These are phyloP conservation scores for Kuraishia floccosa DNA, from an alignment of 805 yeast genomes.

Conservation along the genomic window DNA sequence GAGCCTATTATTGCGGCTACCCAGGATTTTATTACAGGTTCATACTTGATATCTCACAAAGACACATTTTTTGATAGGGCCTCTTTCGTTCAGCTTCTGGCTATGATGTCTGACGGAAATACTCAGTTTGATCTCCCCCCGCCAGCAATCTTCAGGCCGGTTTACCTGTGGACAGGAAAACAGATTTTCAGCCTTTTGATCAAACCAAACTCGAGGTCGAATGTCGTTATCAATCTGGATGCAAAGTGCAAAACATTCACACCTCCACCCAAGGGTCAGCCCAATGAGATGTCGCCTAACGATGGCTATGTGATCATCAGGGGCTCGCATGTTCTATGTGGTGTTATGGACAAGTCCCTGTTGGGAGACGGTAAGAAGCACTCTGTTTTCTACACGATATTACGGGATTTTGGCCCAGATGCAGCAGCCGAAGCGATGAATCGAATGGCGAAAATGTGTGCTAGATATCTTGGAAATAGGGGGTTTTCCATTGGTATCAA, in stretches of 20 bases:
- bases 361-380: slow-evolving; percentile 98
- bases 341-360: slow-evolving; percentile 94
- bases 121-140: slow-evolving; percentile 89
- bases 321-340: slow-evolving; percentile 80
- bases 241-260: slow-evolving; percentile 86
- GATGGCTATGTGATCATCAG: slow-evolving; percentile 90
- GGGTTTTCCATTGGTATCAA: slow-evolving; percentile 97
- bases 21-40: slow-evolving; percentile 97
- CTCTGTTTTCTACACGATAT: slow-evolving; percentile 88
- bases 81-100: slow-evolving; percentile 64
- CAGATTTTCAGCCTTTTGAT: slow-evolving; percentile 86
- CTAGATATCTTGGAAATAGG: slow-evolving; percentile 85
- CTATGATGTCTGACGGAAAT: slow-evolving; percentile 95
- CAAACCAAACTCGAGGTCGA: slow-evolving; percentile 64
- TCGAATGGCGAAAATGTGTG: slow-evolving; percentile 98
- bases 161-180: slow-evolving; percentile 91
- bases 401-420: slow-evolving; percentile 93
- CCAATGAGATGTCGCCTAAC: slow-evolving; percentile 94
- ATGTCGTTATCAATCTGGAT: slow-evolving; percentile 81
- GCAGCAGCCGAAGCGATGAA: slow-evolving; percentile 97
- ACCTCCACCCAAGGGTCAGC: slow-evolving; percentile 63
- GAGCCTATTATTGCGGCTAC: slow-evolving; percentile 99
- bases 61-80: slow-evolving; percentile 90
- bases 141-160: slow-evolving; percentile 88
- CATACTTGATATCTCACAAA: slow-evolving; percentile 84